Percentiles rank a stretch among this genome's conserved stretches.
These are phyloP conservation scores for Kluyveromyces sp. DNA, from an alignment of 1,139 yeast species.

Conservation along the genomic window DNA sequence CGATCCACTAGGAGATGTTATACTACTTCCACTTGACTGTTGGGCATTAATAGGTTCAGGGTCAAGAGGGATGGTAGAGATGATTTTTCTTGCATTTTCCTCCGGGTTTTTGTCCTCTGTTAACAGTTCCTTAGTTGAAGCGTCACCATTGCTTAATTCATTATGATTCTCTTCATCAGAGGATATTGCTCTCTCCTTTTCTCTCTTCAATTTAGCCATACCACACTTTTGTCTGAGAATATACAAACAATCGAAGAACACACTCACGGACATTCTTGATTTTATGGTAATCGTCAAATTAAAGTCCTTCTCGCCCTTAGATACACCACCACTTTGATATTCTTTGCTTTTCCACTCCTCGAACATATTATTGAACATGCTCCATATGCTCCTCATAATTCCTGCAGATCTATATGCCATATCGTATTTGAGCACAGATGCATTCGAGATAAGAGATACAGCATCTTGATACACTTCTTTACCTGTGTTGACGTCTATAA, in stretches of 20 bases:
- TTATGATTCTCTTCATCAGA: constrained; percentile 20
- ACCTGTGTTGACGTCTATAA: constrained; percentile 66
- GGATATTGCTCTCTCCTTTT: constrained; percentile 18
- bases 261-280: constrained; percentile 85
- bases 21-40: constrained; percentile 17
- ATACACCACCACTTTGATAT: constrained; percentile 14
- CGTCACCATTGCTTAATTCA: constrained; percentile 13
- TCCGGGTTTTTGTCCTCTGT: constrained; percentile 54
- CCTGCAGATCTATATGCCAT: constrained; percentile 90
- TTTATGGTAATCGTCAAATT: constrained; percentile 49
- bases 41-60: constrained; percentile 59
- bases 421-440: constrained; percentile 84
- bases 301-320: constrained; percentile 16
- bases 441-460: constrained; percentile 60
- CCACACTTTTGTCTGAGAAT: constrained; percentile 81
- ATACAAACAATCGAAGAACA: constrained; percentile 85
- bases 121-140: constrained; percentile 27
- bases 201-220: constrained; percentile 49
- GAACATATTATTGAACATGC: constrained; percentile 47
- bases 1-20: constrained; percentile 14
- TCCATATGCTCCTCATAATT: constrained; percentile 93
- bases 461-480: constrained; percentile 64
- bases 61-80: constrained; percentile 70
- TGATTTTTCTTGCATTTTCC: constrained; percentile 61
- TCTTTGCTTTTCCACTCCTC: constrained; percentile 28